These are phyloP conservation scores for Pugionium dolabratum DNA, from an alignment of 345 rosid genomes.

Conservation along the genomic window DNA sequence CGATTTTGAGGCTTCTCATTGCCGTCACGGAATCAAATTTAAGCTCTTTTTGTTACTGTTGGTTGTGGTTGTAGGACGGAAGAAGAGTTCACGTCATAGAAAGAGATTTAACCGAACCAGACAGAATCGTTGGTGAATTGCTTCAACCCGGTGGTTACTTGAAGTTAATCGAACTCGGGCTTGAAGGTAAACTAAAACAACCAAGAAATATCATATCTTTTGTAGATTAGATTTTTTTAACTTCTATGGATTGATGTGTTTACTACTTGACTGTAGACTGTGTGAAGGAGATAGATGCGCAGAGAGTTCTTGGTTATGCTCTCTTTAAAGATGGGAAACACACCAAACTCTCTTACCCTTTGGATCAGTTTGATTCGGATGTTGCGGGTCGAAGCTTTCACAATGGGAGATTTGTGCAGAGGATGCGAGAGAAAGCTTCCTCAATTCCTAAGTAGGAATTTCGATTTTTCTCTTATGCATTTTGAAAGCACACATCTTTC, in stretches of 20 bases:
- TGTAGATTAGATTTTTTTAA: not conserved
- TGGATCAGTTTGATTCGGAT: conserved; percentile 39
- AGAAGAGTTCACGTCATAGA: conserved; percentile 55
- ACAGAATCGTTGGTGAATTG: conserved; percentile 54
- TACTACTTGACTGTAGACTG: conserved; percentile 42
- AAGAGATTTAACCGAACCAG: conserved; percentile 56
- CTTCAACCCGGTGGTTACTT: conserved; percentile 61
- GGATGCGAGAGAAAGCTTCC: conserved; percentile 39
- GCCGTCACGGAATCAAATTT: conserved; percentile 24
- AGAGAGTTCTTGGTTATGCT: conserved; percentile 54
- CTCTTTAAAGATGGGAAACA: conserved; percentile 53
- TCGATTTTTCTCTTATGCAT: not conserved
- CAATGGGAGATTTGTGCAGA: conserved; percentile 42
- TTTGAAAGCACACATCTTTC: not conserved
- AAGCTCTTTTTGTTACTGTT: not conserved
- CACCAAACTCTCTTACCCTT: conserved; percentile 46
- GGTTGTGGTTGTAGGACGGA: conserved; percentile 44
- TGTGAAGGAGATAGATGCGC: conserved; percentile 56
- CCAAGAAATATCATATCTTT: not conserved
- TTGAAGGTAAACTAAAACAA: conserved; percentile 41
- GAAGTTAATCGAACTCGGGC: conserved; percentile 51
- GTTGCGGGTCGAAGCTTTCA: conserved; percentile 42
- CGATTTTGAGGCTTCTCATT: not conserved
- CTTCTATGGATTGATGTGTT: not conserved
- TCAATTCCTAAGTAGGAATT: conserved; percentile 39